phyloP scores from a whole-genome alignment of 768 basidiomycete species.

The Lyophyllum semitale region DNA sequence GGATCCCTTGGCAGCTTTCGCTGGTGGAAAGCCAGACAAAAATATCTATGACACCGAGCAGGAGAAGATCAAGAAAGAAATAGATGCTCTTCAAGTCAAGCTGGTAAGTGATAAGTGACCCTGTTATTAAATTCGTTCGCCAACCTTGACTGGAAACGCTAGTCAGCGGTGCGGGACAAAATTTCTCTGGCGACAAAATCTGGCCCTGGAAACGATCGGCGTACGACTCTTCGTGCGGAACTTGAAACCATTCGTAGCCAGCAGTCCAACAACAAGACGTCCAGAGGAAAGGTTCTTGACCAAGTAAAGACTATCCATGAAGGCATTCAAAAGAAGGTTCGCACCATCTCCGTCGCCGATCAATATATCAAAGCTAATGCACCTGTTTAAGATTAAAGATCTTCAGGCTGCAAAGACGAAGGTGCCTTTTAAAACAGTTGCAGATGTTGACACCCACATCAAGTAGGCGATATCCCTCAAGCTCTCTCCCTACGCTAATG shows the following conservation, averaged over 20 bases:
- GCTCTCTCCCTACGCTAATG: conserved; percentile 10
- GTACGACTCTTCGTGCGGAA: conserved; percentile 74
- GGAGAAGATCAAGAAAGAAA: conserved; percentile 77
- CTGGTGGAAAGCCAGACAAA: conserved; percentile 80
- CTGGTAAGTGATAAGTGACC: conserved; percentile 73
- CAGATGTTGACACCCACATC: conserved; percentile 86
- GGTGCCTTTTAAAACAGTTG: conserved; percentile 74
- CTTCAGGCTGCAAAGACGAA: conserved; percentile 82
- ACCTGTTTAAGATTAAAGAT: conserved; percentile 69
- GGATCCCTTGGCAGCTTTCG: conserved; percentile 34
- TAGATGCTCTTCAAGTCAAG: conserved; percentile 79
- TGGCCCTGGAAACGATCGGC: conserved; percentile 69
- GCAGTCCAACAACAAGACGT: conserved; percentile 76
- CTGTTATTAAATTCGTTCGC: conserved; percentile 3
- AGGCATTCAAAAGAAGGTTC: conserved; percentile 77
- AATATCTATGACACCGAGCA: conserved; percentile 83
- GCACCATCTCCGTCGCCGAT: background rate
- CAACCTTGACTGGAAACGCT: conserved; percentile 14
- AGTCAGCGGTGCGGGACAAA: conserved; percentile 78
- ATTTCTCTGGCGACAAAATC: conserved; percentile 64
- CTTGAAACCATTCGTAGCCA: conserved; percentile 76
- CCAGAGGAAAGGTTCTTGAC: conserved; percentile 70
- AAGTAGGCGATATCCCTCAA: conserved; percentile 49
- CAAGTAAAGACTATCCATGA: conserved; percentile 83
- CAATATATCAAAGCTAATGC: conserved; percentile 1